Evolutionary conservation across 768 basidiomycete species (phyloP), one percentile per base, ranked within the genome.

Genomic region (Suillus discolor): DNA sequence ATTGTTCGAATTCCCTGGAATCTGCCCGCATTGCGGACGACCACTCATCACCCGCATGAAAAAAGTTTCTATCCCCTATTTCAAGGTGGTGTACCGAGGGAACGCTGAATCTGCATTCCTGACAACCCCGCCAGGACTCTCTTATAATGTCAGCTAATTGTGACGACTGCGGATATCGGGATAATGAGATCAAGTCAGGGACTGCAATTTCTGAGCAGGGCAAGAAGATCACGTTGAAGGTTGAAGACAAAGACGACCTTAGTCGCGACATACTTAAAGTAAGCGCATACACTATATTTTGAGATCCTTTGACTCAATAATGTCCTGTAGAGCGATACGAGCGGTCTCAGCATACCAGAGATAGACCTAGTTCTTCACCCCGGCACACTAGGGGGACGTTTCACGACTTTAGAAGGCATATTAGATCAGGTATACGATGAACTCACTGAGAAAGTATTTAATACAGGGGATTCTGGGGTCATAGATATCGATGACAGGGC

Each of bases 91-190:
- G 66, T 51, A 13, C 25, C 38, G 23, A 39, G 39, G 8, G 9
- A 38, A 11, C 12, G 42, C 45, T 25, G 1, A 49, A 31, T 38
- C 57, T 51, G 18, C 9, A 4, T 41, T 57, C 7, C 38, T 42
- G 4, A 47, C 39, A 12, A 49, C 23, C 31, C 9, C 41, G 8
- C 68, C 62, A 97, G 96, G 96, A 99, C 71, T 90, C 95, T 64
- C 79, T 99, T 62, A 97, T 99, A 79, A 98, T 98, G 96, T 97
- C 97, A 28, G 96, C 96, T 7, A 98, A 97, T 75, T 99, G 97
- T 75, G 94, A 96, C 65, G 78, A 80, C 61, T 99, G 97, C 77
- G 97, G 97, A 1, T 99, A 99, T 78, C 85, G 94, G 65, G 97
- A 99, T 78, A 99, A 96, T 72, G 97, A 99, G 79, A 92, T 99